A percentile compares a stretch with the other conserved stretches of the same genome.
These are phyloP conservation scores for Termitomyces bulborhizus DNA, from an alignment of 768 basidiomycete species.

Conservation along the genomic window DNA sequence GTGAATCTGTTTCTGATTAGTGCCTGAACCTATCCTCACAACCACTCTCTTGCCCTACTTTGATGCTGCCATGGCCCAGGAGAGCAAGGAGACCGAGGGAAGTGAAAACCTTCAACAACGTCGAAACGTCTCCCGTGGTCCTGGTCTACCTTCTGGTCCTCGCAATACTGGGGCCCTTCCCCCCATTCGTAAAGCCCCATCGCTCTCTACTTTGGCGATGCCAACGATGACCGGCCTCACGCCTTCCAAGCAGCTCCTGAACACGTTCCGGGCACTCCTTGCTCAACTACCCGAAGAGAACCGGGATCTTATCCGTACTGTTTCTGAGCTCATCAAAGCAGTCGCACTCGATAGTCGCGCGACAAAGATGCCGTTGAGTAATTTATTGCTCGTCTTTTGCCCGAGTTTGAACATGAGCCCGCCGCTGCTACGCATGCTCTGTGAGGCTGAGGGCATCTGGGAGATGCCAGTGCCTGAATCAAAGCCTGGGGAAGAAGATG, in stretches of 20 bases:
- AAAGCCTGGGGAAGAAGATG: slow-evolving; percentile 26
- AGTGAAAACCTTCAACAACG: slow-evolving; percentile 8
- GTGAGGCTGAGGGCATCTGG: slow-evolving; percentile 71
- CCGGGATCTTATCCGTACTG: slow-evolving; percentile 76
- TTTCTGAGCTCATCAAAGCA: slow-evolving; percentile 71
- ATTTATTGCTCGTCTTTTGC: slow-evolving; percentile 82
- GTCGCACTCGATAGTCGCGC: slow-evolving; percentile 62
- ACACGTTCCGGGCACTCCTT: slow-evolving; percentile 58
- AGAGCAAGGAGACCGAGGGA: slow-evolving; percentile 26
- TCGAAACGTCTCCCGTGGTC: slow-evolving; percentile 13
- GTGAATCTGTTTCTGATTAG: slow-evolving; percentile 30
- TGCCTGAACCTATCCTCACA: slow-evolving; percentile 85
- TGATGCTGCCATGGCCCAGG: slow-evolving; percentile 65
- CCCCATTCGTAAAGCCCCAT: slow-evolving; percentile 67
- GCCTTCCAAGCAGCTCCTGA: slow-evolving; percentile 52
- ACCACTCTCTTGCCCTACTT: slow-evolving; percentile 65
- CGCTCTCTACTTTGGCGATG: slow-evolving; percentile 73
- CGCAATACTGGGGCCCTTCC: slow-evolving; percentile 25
- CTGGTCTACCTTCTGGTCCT: slow-evolving; percentile 13
- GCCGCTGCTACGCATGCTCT: slow-evolving; percentile 61
- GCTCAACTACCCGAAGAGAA: slow-evolving; percentile 72
- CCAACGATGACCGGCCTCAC: slow-evolving; percentile 57
- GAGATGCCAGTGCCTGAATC: slow-evolving; percentile 14
- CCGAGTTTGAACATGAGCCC: slow-evolving; percentile 82
- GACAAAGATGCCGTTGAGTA: slow-evolving; percentile 92